These are phyloP conservation scores for Ophiostoma sp. DNA, from an alignment of 2,329 filamentous ascomycete species.

Conservation along the genomic window DNA sequence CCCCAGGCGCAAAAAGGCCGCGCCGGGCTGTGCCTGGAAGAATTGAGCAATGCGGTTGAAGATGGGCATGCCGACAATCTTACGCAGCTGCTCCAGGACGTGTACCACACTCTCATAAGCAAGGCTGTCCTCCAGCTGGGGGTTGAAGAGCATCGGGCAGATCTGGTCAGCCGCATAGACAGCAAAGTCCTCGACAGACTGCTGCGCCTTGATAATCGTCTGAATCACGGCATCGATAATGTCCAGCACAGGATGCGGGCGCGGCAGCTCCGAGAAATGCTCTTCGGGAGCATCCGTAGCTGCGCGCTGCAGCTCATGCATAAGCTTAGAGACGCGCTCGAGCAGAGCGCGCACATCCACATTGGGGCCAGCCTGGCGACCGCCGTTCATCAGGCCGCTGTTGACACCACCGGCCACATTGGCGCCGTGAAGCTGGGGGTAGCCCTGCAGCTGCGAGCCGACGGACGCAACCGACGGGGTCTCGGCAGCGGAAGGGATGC, in stretches of 20 bases:
- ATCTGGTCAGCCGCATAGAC: slow-evolving; percentile 62
- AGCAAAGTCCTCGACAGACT: slow-evolving; percentile 61
- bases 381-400: slow-evolving; percentile 49
- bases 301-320: slow-evolving; percentile 57
- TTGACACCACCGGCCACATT: slow-evolving; percentile 28
- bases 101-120: slow-evolving; percentile 63
- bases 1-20: slow-evolving; percentile 57
- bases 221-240: slow-evolving; percentile 62
- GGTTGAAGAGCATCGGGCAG: slow-evolving; percentile 56
- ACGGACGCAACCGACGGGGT: slow-evolving; percentile 58
- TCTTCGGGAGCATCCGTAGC: slow-evolving; percentile 57
- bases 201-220: slow-evolving; percentile 63
- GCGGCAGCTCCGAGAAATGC: slow-evolving; percentile 60
- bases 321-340: slow-evolving; percentile 58
- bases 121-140: slow-evolving; percentile 50
- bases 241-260: slow-evolving; percentile 61
- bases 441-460: slow-evolving; percentile 55
- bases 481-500: slow-evolving; percentile 60
- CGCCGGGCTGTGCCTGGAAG: slow-evolving; percentile 58
- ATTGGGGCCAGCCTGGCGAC: slow-evolving; percentile 40
- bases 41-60: slow-evolving; percentile 56
- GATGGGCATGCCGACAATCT: slow-evolving; percentile 57
- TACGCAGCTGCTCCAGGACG: slow-evolving; percentile 60
- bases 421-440: slow-evolving; percentile 53
- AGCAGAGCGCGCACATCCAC: slow-evolving; percentile 55